Evolutionary conservation across 192 early-diverging fungal species (phyloP), one percentile per base, ranked within the genome.

Genomic region (Dimargaris cristalligena): DNA sequence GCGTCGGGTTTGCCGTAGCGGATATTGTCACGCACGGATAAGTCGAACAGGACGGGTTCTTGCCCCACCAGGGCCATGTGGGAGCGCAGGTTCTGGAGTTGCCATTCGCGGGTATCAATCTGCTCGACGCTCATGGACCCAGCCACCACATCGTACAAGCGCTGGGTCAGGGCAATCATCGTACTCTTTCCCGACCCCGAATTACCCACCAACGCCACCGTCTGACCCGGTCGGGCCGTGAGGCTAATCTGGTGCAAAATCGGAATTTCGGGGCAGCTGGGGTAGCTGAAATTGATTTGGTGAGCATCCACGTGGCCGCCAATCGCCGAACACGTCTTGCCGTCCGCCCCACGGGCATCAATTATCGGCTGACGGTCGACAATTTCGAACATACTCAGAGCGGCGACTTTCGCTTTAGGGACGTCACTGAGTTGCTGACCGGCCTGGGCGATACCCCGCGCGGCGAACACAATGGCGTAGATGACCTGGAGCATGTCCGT

Each of bases 1-100:
- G 71, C 71, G 14, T 58, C 64, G 16, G 78, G 74, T 0, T 72
- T 63, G 32, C 81, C 84, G 65, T 88, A 94, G 8, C 71, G 72
- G 52, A 97, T 91, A 77, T 97, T 97, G 16, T 94, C 90, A 29
- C 74, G 76, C 61, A 97, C 86, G 28, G 81, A 76, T 66, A 88
- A 71, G 72, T 92, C 87, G 65, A 94, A 93, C 44, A 97, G 67
- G 38, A 88, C 80, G 3, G 93, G 93, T 72, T 94, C 92, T 66
- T 97, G 93, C 26, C 84, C 83, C 13, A 97, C 94, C 22, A 97
- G 70, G 20, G 89, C 85, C 74, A 92, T 69, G 61, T 78, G 76
- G 28, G 62, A 44, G 55, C 94, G 82, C 26, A 94, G 72, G 41
- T 81, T 76, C n/a, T 62, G 59, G 10, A 91, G 34, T 31, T 80